A percentile compares a stretch with the other conserved stretches of the same genome.
Evolutionary conservation across 2,329 filamentous ascomycete genomes (phyloP).

Genomic region (Cadophora sp.): DNA sequence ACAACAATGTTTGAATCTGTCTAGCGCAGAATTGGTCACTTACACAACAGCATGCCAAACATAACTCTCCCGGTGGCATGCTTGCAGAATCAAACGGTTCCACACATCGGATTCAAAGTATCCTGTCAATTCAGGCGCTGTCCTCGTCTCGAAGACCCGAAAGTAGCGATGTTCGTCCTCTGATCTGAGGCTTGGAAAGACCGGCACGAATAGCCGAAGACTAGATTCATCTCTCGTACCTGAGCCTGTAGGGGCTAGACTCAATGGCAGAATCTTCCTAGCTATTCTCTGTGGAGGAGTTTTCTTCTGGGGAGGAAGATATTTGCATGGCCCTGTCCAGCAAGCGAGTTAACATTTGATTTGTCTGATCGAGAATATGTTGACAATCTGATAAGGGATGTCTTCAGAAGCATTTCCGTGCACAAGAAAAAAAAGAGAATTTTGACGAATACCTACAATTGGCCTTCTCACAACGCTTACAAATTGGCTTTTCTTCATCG

Average conservation of each 20-base stretch:
- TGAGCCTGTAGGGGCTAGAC: background rate
- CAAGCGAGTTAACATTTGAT: too few species aligned
- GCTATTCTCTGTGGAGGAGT: background rate
- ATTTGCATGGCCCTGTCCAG: slow-evolving; percentile 4
- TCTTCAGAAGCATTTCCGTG: too few species aligned
- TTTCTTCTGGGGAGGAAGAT: background rate
- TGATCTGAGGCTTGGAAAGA: background rate
- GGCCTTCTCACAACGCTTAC: slow-evolving; percentile 12
- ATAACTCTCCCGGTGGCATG: slow-evolving; percentile 10
- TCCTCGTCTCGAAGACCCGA: slow-evolving; percentile 11
- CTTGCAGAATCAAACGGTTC: slow-evolving; percentile 17
- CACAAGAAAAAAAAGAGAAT: too few species aligned
- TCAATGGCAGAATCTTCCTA: background rate
- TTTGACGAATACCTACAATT: background rate
- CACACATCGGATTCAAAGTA: slow-evolving; percentile 19
- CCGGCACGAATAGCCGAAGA: background rate
- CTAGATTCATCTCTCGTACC: background rate
- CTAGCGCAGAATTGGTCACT: too few species aligned
- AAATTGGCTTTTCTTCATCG: slow-evolving; percentile 20
- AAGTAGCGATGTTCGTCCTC: slow-evolving; percentile 23
- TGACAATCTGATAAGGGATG: too few species aligned
- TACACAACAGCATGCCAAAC: slow-evolving; percentile 20
- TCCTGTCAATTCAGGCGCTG: slow-evolving; percentile 18
- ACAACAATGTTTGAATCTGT: too few species aligned
- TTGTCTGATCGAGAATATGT: too few species aligned